Percentiles rank a stretch among this genome's conserved stretches.
These are phyloP conservation scores for Haematococcus sp. DNA, from an alignment of 139 green algal genomes.

Conservation along the genomic window DNA sequence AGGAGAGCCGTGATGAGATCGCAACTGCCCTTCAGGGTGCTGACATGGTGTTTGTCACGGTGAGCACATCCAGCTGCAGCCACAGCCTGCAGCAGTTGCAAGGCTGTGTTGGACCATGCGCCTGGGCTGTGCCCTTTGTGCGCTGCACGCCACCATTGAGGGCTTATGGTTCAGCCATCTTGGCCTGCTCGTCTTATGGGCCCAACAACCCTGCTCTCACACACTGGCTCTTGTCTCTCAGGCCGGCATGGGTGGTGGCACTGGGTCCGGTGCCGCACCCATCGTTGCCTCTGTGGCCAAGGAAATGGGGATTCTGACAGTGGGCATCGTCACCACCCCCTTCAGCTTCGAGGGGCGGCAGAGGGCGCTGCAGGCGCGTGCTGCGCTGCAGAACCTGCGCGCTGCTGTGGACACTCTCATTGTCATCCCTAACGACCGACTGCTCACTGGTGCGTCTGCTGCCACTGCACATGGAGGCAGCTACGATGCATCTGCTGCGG, in stretches of 20 bases:
- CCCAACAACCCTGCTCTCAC: too few relatives aligned
- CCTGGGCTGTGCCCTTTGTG: not conserved
- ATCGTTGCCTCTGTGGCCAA: constrained; percentile 85
- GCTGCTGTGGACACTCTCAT: constrained; percentile 95
- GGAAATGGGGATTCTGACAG: constrained; percentile 89
- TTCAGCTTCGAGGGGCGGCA: constrained; percentile 95
- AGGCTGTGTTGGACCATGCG: not conserved
- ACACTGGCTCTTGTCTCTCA: constrained; percentile 14
- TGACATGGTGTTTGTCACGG: constrained; percentile 96
- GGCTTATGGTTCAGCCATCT: too few relatives aligned
- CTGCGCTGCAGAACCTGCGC: constrained; percentile 67
- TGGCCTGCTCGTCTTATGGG: too few relatives aligned
- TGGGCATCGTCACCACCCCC: constrained; percentile 94
- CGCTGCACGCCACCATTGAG: not conserved
- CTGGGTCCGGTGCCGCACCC: constrained; percentile 89
- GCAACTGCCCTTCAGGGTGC: constrained; percentile 67
- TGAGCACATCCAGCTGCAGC: constrained; percentile 20
- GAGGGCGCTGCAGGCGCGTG: constrained; percentile 70
- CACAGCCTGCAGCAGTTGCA: not conserved
- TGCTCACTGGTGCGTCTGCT: constrained; percentile 55
- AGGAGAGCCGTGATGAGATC: constrained; percentile 72
- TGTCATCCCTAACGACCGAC: constrained; percentile 95
- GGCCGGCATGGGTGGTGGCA: constrained; percentile 96
- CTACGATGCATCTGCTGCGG: too few relatives aligned
- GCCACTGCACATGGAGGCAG: too few relatives aligned